Evolutionary conservation across 371 early-diverging fungal genomes (phyloP), one percentile per base, ranked within the genome.

Genomic region (Choanephora cucurbitarum): DNA sequence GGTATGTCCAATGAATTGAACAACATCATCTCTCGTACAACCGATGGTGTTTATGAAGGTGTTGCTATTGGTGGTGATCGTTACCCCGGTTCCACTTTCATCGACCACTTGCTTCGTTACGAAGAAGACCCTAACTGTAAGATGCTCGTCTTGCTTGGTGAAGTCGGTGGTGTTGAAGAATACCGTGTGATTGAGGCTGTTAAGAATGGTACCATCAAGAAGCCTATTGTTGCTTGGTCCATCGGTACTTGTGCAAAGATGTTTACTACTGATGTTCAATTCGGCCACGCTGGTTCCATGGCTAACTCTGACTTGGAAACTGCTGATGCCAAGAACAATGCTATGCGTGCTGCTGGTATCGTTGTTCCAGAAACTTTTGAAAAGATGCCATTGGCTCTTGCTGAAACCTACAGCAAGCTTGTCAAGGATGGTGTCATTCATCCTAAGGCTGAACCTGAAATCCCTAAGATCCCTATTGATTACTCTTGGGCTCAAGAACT

Each of bases 1-100:
- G 98, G 98, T 72, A 98, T 98, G 98, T 96, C 96, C 61, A 98
- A 98, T 82, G 98, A 98, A 75, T 80, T 98, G 62, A 98, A 98
- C 88, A 98, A 97, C 85, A 96, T 98, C 62, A 88, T 98, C 22
- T 90, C 96, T 14, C 89, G 96, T 60, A 84, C 93, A 42, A 94
- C 97, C 40, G 91, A 97, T 73, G 98, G 98, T 78, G 98, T 98
- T 33, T 96, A 94, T 76, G 98, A 98, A 77, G 98, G 98, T 70
- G 91, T 98, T 42, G 97, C 98, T 23, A 97, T 98, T 70, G 98
- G 98, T 72, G 98, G 98, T 62, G 98, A 98, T 79, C 86, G 97
- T 61, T 98, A 98, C 79, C 98, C 98, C 0, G 96, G 97, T n/a
- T 93, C 96, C 13, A 97, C 97, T 17, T 98, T 98, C 75, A 92